Evolutionary conservation across 148 eudicot species (phyloP).

Genomic region (Camellia granthamiana): DNA sequence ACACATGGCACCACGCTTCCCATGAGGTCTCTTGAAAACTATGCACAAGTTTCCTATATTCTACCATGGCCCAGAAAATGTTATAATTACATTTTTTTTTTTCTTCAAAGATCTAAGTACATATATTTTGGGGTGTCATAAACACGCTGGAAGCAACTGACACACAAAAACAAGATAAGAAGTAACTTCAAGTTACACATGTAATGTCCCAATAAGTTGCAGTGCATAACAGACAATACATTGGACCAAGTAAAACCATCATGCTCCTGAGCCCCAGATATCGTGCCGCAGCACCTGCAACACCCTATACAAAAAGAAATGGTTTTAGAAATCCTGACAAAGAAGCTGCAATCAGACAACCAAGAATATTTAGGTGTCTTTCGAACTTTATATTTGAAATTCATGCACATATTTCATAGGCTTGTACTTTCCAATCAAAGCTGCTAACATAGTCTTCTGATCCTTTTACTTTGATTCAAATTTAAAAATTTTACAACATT

Average conservation of each 20-base stretch:
- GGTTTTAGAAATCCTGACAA: background rate
- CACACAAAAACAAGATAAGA: background rate
- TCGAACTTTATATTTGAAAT: background rate
- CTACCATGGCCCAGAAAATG: too few species aligned
- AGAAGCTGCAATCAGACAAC: background rate
- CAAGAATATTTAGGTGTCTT: background rate
- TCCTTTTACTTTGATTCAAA: background rate
- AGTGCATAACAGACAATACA: conserved; percentile 39
- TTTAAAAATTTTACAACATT: background rate
- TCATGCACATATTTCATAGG: background rate
- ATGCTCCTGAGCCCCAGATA: conserved; percentile 65
- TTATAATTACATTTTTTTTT: too few species aligned
- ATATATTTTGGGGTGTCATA: too few species aligned
- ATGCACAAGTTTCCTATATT: too few species aligned
- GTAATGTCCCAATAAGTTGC: background rate
- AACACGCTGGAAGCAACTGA: too few species aligned
- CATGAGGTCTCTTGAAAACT: too few species aligned
- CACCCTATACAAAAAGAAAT: conserved; percentile 36
- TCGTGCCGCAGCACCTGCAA: conserved; percentile 58
- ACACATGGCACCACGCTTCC: too few species aligned
- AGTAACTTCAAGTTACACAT: background rate
- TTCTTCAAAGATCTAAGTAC: too few species aligned
- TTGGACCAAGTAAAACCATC: conserved; percentile 59
- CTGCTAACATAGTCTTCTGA: background rate
- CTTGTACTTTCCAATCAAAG: background rate